Conservation (phyloP, 805 yeast species). For the Candida morakotiae region DNA sequence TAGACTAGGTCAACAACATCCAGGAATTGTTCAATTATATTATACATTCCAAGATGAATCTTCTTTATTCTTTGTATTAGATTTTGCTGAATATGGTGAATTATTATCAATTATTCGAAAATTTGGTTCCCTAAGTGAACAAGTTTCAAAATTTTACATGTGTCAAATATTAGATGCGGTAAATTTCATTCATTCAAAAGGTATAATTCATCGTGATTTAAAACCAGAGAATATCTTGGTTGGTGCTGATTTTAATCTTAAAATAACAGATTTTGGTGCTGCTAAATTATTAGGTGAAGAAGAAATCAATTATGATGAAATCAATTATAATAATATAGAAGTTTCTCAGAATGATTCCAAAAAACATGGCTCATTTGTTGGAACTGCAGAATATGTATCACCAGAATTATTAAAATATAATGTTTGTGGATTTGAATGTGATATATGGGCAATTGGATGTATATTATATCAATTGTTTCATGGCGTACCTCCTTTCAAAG, state of each 20-base stretch:
- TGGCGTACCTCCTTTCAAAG: slow-evolving; percentile 88
- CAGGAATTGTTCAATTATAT: slow-evolving; percentile 88
- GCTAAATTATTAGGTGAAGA: slow-evolving; percentile 61
- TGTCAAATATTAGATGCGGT: slow-evolving; percentile 88
- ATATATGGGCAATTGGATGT: slow-evolving; percentile 94
- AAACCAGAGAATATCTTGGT: slow-evolving; percentile 92
- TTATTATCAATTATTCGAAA: slow-evolving; percentile 72
- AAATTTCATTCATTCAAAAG: slow-evolving; percentile 80
- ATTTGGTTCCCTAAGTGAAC: slow-evolving; percentile 72
- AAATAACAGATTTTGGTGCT: slow-evolving; percentile 98
- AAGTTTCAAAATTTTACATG: slow-evolving; percentile 74
- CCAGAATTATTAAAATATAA: slow-evolving; percentile 83
- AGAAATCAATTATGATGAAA: slow-evolving; percentile 26
- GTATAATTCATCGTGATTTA: slow-evolving; percentile 89
- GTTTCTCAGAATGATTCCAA: slow-evolving; percentile 23
- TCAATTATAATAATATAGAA: slow-evolving; percentile 24
- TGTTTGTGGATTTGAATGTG: slow-evolving; percentile 77
- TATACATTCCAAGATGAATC: slow-evolving; percentile 93
- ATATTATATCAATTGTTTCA: slow-evolving; percentile 77
- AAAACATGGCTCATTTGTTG: slow-evolving; percentile 73
- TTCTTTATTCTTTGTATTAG: slow-evolving; percentile 85
- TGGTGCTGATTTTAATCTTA: slow-evolving; percentile 79
- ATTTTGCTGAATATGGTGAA: slow-evolving; percentile 95
- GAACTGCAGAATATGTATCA: slow-evolving; percentile 74
- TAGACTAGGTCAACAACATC: slow-evolving; percentile 79